Evolutionary conservation across 2,329 filamentous ascomycete genomes (phyloP), one percentile per base, ranked within the genome.

Genomic region (Ophiocordyceps sinensis): DNA sequence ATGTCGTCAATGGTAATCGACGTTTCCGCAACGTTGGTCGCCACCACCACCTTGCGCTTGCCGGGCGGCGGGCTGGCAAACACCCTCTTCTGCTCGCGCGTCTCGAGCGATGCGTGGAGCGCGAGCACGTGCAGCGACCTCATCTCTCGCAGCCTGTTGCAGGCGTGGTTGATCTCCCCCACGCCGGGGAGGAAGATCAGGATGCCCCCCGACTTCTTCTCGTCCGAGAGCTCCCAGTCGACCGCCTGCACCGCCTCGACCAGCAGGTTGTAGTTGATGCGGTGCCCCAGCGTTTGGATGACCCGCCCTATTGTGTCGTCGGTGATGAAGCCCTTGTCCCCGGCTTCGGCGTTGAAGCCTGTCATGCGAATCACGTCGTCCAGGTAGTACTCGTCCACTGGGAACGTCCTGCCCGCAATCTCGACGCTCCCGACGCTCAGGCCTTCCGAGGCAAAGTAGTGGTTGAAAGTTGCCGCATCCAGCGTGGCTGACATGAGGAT

Each of bases 1-100:
- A 98, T 85, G 55, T 98, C 91, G 55, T 95, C 88, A 45, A 98
- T 98, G 0, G 91, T 98, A 57, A 98, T 96, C 2, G 91, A 96
- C 0, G 91, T 98, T 59, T 98, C 91, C 2, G 91, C 91, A 3
- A 98, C 89, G 53, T 98, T 98, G 36, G 91, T 98, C 1, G 91
- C 85, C 7, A 89, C 85, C 29, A 98, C 84, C 12, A 98, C 77
- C 62, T 98, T 98, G 30, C 91, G 75, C 61, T 85, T 88, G 0
- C 87, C 87, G 3, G 65, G 59, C 0, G 89, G 88, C 5, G 91
- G 66, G 13, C 71, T 70, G 26, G 76, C 71, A 56, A 98, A 98
- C 1, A 98, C 91, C 21, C 78, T 75, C 45, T 84, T 82, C 60
- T 98, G 91, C 51, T 96, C 89, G 2, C 73, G 73, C 10, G 89